phyloP scores from a whole-genome alignment of 176 grass and related monocot genomes.

The Zoysia pacifica region DNA sequence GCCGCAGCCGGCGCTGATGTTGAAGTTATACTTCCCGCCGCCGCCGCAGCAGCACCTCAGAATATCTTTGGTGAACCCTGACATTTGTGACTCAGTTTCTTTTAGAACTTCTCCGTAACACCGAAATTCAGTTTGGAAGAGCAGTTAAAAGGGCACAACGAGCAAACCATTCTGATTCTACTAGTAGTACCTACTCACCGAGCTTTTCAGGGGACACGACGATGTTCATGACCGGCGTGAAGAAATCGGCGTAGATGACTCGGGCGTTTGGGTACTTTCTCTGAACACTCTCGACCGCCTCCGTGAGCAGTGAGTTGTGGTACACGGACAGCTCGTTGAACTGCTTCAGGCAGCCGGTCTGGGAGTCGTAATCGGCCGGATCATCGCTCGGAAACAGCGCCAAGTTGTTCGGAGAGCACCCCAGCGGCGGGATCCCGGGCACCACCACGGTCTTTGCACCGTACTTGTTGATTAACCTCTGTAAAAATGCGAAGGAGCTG shows the following conservation, averaged over 20 bases:
- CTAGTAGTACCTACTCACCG: background rate
- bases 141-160: background rate
- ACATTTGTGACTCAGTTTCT: background rate
- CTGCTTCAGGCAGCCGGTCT: constrained; percentile 54
- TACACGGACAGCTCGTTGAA: constrained; percentile 48
- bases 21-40: constrained; percentile 57
- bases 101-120: background rate
- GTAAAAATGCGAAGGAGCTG: background rate
- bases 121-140: background rate
- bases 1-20: constrained; percentile 33
- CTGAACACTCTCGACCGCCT: background rate
- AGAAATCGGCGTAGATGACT: constrained; percentile 64
- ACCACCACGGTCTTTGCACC: constrained; percentile 56
- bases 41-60: constrained; percentile 57
- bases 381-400: constrained; percentile 18
- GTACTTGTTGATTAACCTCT: constrained; percentile 52
- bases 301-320: constrained; percentile 52
- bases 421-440: constrained; percentile 59
- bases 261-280: background rate
- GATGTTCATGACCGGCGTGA: constrained; percentile 34
- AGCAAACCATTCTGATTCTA: background rate
- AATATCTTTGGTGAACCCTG: constrained; percentile 45
- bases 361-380: constrained; percentile 34
- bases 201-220: background rate
- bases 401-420: constrained; percentile 54